Percentiles rank a stretch among this genome's conserved stretches.
Evolutionary conservation across 352 stramenopile species (phyloP).

Genomic region (Globisporangium paroecandrum): DNA sequence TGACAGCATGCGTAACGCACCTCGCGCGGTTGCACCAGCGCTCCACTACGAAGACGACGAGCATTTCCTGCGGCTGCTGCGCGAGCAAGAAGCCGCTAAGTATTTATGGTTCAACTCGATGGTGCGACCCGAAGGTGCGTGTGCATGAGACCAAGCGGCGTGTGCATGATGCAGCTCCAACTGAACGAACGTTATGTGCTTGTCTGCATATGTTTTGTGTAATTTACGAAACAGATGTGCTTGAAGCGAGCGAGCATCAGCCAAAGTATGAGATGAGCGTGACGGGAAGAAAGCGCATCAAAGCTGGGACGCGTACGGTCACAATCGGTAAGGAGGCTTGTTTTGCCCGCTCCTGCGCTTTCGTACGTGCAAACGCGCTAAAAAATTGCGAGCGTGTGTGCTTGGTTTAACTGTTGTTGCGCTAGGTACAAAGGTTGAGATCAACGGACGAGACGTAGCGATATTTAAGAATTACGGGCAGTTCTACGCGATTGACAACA

Average conservation of each 20-base stretch:
- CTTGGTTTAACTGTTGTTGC: not conserved
- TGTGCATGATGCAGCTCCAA: not conserved
- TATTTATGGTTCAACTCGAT: slow-evolving; percentile 71
- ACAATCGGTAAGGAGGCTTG: slow-evolving; percentile 42
- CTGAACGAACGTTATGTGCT: not conserved
- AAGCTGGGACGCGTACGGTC: slow-evolving; percentile 51
- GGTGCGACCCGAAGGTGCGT: slow-evolving; percentile 61
- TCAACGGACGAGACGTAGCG: slow-evolving; percentile 73
- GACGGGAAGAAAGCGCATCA: slow-evolving; percentile 68
- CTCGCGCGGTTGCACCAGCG: not conserved
- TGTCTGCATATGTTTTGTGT: slow-evolving; percentile 1
- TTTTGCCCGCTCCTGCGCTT: not conserved
- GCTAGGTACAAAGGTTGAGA: slow-evolving; percentile 46
- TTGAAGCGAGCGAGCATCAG: slow-evolving; percentile 66
- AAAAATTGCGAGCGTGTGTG: not conserved
- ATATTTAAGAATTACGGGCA: slow-evolving; percentile 75
- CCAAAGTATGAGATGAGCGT: slow-evolving; percentile 77
- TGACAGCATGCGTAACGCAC: slow-evolving; percentile 10
- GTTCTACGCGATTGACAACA: slow-evolving; percentile 76
- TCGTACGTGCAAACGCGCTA: not conserved
- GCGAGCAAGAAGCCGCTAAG: slow-evolving; percentile 18
- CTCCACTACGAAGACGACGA: slow-evolving; percentile 26
- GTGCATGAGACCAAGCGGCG: not conserved
- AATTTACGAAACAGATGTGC: slow-evolving; percentile 42
- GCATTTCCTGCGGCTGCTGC: slow-evolving; percentile 15